Base-by-base conservation (phyloP, 768 basidiomycete species). In the Tulasnella sp. region DNA sequence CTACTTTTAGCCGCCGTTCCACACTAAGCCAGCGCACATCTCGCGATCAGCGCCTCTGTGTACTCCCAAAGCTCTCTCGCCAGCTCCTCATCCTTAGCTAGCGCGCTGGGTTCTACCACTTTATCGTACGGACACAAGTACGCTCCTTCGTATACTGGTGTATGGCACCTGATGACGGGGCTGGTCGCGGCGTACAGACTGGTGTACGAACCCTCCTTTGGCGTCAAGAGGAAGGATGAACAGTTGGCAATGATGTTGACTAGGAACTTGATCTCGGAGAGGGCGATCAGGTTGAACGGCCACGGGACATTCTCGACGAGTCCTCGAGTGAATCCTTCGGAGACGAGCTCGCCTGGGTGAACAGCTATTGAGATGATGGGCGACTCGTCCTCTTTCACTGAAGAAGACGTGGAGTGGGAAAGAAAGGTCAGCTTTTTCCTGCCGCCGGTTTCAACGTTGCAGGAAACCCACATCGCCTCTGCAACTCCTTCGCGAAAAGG, bases 401-500 rank as follows among this genome's bases (percentile, higher is more conserved):
- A 38, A 38, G 15, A 38, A 38, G 34, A 38, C 34, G 34, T 15
- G 34, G n/a, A n/a, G n/a, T n/a, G n/a, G n/a, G n/a, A n/a, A n/a
- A n/a, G n/a, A n/a, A n/a, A n/a, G n/a, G n/a, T n/a, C n/a, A n/a
- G n/a, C n/a, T n/a, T n/a, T n/a, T n/a, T n/a, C n/a, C n/a, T n/a
- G n/a, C n/a, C n/a, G n/a, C n/a, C n/a, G n/a, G n/a, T n/a, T n/a
- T n/a, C n/a, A n/a, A n/a, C n/a, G n/a, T n/a, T n/a, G n/a, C n/a
- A n/a, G 34, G 34, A 5, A 15, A 38, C 34, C 15, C 34, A 38
- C 34, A 68, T 19, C 66, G 75, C 42, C 69, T 70, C 60, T 83
- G 80, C 17, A 84, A 68, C 62, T 76, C 72, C 27, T 71, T 74
- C 1, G 74, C 75, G 60, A 73, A 80, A 15, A 82, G 70, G 25